Base-by-base conservation (phyloP, 768 basidiomycete genomes). In the Jaapia argillacea region DNA sequence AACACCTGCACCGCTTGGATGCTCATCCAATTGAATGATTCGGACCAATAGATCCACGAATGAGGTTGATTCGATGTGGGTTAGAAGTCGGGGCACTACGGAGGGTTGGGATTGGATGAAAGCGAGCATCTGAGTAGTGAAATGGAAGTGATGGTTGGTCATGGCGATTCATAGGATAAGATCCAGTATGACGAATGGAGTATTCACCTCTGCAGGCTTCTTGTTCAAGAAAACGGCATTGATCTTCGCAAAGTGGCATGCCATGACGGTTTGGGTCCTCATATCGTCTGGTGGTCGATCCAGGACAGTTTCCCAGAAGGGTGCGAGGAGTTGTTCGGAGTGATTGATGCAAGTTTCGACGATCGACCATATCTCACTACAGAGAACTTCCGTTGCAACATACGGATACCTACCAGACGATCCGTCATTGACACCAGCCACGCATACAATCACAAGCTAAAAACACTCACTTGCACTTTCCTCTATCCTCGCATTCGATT, bases 341-440 rank as follows among this genome's bases (percentile, higher is more conserved):
- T 83, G 69, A 53, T 71, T 73, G 54, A 94, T 68, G 53, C 90
- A 87, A 1, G 88, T 89, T 62, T 92, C 90, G 39, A 91, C 81
- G 55, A 97, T 88, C 18, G 85, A 86, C 84, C 91, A 96, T 63
- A 94, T 83, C 54, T 94, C 92, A 61, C 88, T 86, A 65, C 91
- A 93, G 25, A 98, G 75, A 20, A 97, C 90, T 60, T 98, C 94
- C 22, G 93, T 91, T 13, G 90, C 85, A 18, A 92, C 79, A 55
- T 88, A 85, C 1, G 93, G 90, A 61, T 90, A 97, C 62, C 93
- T 96, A 48, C 41, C 24, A 22, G 36, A 31, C 31, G 42, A 42
- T 16, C 35, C 41, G 35, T 31, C 40, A 43, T 47, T 51, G 44
- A 49, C 44, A 6, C n/a, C 56, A 43, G 51, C 42, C 41, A 20